phyloP scores from a whole-genome alignment of 2,329 filamentous ascomycete genomes.

The Aspergillus pseudoglaucus region DNA sequence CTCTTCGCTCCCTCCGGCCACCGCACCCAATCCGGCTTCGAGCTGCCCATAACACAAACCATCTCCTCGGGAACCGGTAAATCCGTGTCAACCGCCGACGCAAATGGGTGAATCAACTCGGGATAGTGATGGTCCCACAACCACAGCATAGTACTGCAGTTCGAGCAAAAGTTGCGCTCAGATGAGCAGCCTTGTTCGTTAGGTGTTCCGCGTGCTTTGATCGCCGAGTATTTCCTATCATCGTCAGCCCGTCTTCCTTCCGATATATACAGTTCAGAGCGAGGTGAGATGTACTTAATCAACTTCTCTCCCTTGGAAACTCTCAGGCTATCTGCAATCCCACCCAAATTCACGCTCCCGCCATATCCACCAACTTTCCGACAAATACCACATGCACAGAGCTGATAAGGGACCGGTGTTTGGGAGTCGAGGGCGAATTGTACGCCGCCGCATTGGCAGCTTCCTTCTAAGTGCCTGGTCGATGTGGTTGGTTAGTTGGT shows the following conservation, averaged over 20 bases:
- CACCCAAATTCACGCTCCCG: constrained; percentile 43
- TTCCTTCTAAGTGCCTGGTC: constrained; percentile 42
- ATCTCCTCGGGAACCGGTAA: constrained; percentile 41
- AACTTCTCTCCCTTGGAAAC: constrained; percentile 36
- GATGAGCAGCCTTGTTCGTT: constrained; percentile 34
- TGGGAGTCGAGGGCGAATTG: constrained; percentile 42
- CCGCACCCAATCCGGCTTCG: constrained; percentile 42
- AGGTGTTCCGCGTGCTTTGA: constrained; percentile 38
- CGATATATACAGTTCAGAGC: neutral
- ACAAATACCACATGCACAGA: constrained; percentile 46
- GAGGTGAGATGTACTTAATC: constrained; percentile 27
- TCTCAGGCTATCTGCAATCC: constrained; percentile 37
- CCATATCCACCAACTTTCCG: constrained; percentile 42
- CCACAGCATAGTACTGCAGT: constrained; percentile 45
- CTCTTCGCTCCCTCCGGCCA: constrained; percentile 45
- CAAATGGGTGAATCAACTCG: constrained; percentile 45
- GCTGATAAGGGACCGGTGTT: constrained; percentile 44
- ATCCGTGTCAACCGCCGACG: constrained; percentile 44
- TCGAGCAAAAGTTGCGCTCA: constrained; percentile 43
- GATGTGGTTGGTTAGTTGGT: constrained; percentile 4
- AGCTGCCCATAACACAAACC: constrained; percentile 40
- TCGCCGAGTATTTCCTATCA: constrained; percentile 39
- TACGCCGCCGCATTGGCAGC: constrained; percentile 45
- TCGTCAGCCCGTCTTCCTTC: neutral
- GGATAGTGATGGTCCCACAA: constrained; percentile 44